Percentiles rank a stretch among this genome's conserved stretches.
These are phyloP conservation scores for Alternaria novae-zelandiae DNA, from an alignment of 2,329 filamentous ascomycete genomes.

Conservation along the genomic window DNA sequence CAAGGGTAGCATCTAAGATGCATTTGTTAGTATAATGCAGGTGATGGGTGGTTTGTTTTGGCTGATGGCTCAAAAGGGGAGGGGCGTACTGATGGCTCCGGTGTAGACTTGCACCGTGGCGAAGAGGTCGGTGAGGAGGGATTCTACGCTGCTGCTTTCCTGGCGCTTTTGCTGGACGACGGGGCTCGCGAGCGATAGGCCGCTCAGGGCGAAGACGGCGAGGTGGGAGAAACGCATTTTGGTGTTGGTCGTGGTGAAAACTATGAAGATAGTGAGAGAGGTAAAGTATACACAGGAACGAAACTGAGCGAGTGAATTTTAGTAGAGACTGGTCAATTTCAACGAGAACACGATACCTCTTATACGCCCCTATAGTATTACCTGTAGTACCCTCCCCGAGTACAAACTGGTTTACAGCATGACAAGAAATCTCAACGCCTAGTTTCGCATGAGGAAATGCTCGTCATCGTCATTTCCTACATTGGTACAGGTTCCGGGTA, in stretches of 20 bases:
- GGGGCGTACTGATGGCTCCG: conserved; percentile 20
- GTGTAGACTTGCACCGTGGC: conserved; percentile 27
- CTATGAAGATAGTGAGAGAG: background rate
- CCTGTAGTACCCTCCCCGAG: background rate
- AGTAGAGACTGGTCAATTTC: background rate
- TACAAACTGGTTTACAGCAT: background rate
- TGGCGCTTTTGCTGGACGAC: conserved; percentile 11
- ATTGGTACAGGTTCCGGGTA: background rate
- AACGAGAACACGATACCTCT: background rate
- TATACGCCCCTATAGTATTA: background rate
- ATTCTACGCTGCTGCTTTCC: conserved; percentile 1
- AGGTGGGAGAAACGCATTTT: conserved; percentile 25
- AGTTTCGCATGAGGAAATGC: background rate
- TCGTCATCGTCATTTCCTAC: conserved; percentile 8
- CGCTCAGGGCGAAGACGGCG: conserved; percentile 17
- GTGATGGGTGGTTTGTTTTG: background rate
- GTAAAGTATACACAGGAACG: background rate
- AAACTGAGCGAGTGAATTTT: background rate
- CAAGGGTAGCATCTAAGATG: conserved; percentile 22
- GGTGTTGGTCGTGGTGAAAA: background rate
- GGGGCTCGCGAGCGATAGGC: conserved; percentile 24
- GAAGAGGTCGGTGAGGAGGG: conserved; percentile 23
- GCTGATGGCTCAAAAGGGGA: too few relatives aligned
- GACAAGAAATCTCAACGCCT: background rate
- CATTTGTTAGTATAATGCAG: background rate